Evolutionary conservation across 345 rosid species (phyloP), one percentile per base, ranked within the genome.

Genomic region (Euphorbia lathyris): DNA sequence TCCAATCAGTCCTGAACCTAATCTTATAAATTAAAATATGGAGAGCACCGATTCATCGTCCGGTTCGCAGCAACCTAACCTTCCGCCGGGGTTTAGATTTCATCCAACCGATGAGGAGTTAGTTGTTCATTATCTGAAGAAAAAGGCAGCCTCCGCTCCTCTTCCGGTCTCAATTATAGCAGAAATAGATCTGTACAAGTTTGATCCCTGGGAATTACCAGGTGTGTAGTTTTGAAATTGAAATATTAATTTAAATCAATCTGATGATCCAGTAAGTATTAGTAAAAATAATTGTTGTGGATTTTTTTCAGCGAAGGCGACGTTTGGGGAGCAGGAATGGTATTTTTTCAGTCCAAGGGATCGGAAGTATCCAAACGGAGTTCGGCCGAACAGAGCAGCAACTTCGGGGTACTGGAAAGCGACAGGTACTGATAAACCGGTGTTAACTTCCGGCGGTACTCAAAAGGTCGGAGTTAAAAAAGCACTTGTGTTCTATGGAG

Each of bases 341-440:
- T 77, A 77, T 43, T 77, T 77, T 42, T 77, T 77, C n/a, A 77
- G 77, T 58, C 80, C 80, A 0, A 64, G 80, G n/a, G 74, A 77
- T 67, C 52, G 80, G 58, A 77, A 77, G 70, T 77, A 77, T 56
- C 80, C 80, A 1, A 77, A 77, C 55, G 80, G 80, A 23, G 74
- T 57, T 27, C 58, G 80, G 74, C 80, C 80, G 11, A 77, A 77
- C 74, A 77, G 80, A 47, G 80, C 80, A 51, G 80, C 80, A 30
- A 77, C 80, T 27, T 77, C 80, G 30, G 80, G 80, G 63, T 77
- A 77, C 57, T 77, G 80, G 80, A 77, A 77, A 70, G 80, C 80
- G 19, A 77, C 80, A 0, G 80, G 80, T 34, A 77, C 80, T 8
- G 80, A 77, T 64, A 77, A 77, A 60, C 80, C 80, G 10, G 67